Conservation (phyloP, 768 basidiomycete genomes). For the Neoboletus magnificus region DNA sequence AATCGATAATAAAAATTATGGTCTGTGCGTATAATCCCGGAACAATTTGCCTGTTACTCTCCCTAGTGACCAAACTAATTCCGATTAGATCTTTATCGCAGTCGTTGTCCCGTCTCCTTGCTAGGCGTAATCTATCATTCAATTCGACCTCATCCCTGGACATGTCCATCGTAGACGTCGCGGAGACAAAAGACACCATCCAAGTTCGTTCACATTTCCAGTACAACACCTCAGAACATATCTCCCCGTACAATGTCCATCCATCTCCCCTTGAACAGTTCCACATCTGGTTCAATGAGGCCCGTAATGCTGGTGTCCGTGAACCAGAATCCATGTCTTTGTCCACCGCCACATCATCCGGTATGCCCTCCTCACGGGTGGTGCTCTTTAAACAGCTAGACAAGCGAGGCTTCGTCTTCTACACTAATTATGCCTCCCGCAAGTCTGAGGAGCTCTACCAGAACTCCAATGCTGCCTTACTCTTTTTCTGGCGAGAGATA, state of each 20-base stretch:
- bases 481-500: slow-evolving; percentile 91
- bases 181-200: slow-evolving; percentile 51
- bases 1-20: too few relatives aligned
- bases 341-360: slow-evolving; percentile 65
- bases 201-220: slow-evolving; percentile 73
- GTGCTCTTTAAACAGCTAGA: slow-evolving; percentile 94
- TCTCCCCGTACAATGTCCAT: slow-evolving; percentile 59
- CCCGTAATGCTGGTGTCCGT: slow-evolving; percentile 51
- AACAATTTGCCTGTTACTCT: too few relatives aligned
- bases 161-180: slow-evolving; percentile 33
- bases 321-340: slow-evolving; percentile 93
- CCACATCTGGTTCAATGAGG: slow-evolving; percentile 78
- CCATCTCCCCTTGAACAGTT: slow-evolving; percentile 83
- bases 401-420: slow-evolving; percentile 88
- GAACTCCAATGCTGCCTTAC: slow-evolving; percentile 79
- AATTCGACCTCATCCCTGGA: background rate
- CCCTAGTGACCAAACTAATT: background rate
- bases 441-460: slow-evolving; percentile 78
- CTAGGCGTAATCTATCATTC: background rate
- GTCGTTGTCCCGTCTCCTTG: background rate
- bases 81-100: slow-evolving; percentile 13
- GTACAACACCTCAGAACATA: slow-evolving; percentile 64
- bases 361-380: slow-evolving; percentile 83
- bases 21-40: too few relatives aligned
- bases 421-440: slow-evolving; percentile 93